Evolutionary conservation across 805 yeast genomes (phyloP).

Genomic region (Wickerhamia fluorescens): DNA sequence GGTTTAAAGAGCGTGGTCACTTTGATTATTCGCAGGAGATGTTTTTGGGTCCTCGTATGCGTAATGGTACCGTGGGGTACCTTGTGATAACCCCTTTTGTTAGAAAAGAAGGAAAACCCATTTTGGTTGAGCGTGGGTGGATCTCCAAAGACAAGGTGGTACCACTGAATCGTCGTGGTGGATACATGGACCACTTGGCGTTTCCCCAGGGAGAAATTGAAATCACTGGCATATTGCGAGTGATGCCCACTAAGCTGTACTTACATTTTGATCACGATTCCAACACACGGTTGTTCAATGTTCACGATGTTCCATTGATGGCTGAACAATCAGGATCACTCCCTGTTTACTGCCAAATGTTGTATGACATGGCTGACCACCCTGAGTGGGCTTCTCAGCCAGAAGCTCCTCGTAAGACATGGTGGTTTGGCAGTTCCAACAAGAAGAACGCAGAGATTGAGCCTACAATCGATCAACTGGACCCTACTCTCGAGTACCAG

Average conservation of each 20-base stretch:
- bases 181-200: conserved; percentile 58
- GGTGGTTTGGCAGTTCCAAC: conserved; percentile 8
- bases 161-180: conserved; percentile 43
- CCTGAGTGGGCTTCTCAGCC: conserved; percentile 36
- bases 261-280: conserved; percentile 64
- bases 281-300: conserved; percentile 64
- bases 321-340: conserved; percentile 56
- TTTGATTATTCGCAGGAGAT: conserved; percentile 83
- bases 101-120: conserved; percentile 69
- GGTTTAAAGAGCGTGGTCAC: conserved; percentile 68
- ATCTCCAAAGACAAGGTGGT: conserved; percentile 59
- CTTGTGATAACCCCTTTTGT: conserved; percentile 74
- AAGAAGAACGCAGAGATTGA: conserved; percentile 13
- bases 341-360: conserved; percentile 71
- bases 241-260: conserved; percentile 55
- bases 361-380: conserved; percentile 60
- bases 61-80: conserved; percentile 66
- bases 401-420: conserved; percentile 3
- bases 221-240: conserved; percentile 67
- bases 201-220: conserved; percentile 68
- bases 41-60: conserved; percentile 84
- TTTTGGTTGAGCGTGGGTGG: conserved; percentile 91
- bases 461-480: conserved; percentile 14
- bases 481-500: conserved; percentile 32
- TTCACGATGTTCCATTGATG: conserved; percentile 80